These are phyloP conservation scores for Liquidambar formosana DNA, from an alignment of 164 flowering plant species.

Conservation along the genomic window DNA sequence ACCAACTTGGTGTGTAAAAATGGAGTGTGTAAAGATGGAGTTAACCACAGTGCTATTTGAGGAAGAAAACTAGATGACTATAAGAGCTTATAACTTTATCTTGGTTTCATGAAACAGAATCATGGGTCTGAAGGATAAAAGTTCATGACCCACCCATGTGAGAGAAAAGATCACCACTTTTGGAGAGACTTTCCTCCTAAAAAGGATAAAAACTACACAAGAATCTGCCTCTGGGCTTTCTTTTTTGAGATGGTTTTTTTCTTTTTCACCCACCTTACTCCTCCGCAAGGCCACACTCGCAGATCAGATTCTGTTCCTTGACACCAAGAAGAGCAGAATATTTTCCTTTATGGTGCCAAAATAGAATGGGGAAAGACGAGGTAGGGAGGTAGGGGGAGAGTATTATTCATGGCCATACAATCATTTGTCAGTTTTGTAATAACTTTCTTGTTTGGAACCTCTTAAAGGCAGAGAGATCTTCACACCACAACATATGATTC, in stretches of 20 bases:
- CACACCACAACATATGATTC: no score
- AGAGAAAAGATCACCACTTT: background rate
- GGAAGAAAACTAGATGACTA: background rate
- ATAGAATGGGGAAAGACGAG: no score
- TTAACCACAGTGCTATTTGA: background rate
- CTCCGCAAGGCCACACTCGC: background rate
- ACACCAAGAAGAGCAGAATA: background rate
- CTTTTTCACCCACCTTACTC: background rate
- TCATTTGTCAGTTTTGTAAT: constrained; percentile 2
- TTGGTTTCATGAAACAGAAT: background rate
- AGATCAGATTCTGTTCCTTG: background rate
- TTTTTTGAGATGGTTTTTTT: background rate
- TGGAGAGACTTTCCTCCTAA: background rate
- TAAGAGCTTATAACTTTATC: background rate
- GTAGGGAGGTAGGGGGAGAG: no score
- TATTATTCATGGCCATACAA: background rate
- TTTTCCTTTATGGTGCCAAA: no score
- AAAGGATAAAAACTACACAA: no score
- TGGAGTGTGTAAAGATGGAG: no score
- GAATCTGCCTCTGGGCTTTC: background rate
- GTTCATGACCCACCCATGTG: background rate
- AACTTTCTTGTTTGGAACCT: constrained; percentile 25
- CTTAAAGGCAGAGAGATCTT: constrained; percentile 18
- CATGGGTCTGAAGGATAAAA: background rate
- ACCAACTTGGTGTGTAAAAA: no score